A percentile compares a stretch with the other conserved stretches of the same genome.
These are phyloP conservation scores for Dittrichia graveolens DNA, from an alignment of 129 eudicot genomes.

Conservation along the genomic window DNA sequence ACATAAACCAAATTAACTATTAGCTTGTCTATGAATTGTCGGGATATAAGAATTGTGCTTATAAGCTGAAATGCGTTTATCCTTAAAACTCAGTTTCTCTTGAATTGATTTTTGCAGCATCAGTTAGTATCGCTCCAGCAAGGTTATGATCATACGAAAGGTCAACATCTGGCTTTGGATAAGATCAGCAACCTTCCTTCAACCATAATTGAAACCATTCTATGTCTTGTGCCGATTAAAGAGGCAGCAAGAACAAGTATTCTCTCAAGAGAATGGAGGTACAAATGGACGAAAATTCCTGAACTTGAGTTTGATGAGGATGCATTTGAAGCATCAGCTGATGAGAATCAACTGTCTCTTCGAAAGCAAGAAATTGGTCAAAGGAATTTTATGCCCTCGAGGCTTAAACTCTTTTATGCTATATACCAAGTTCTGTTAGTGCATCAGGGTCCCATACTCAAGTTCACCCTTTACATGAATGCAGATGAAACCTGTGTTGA, in stretches of 20 bases:
- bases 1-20: too few species aligned
- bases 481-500: background rate
- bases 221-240: conserved; percentile 12
- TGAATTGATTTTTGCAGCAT: conserved; percentile 1
- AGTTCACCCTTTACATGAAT: conserved; percentile 7
- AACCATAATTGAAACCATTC: conserved; percentile 15
- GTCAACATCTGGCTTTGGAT: background rate
- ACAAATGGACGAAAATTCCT: conserved; percentile 27
- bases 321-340: background rate
- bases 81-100: too few species aligned
- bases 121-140: background rate
- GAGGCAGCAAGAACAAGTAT: conserved; percentile 29
- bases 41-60: too few species aligned
- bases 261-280: conserved; percentile 31
- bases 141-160: background rate
- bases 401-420: background rate
- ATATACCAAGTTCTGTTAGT: conserved; percentile 15
- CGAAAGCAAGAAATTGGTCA: background rate
- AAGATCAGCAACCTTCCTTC: conserved; percentile 20
- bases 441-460: conserved; percentile 12
- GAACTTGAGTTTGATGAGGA: background rate
- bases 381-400: background rate
- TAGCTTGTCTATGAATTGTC: too few species aligned
- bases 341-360: background rate
- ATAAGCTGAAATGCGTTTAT: too few species aligned